Conservation (phyloP, 257 asterid species). For the Penstemon davidsonii region DNA sequence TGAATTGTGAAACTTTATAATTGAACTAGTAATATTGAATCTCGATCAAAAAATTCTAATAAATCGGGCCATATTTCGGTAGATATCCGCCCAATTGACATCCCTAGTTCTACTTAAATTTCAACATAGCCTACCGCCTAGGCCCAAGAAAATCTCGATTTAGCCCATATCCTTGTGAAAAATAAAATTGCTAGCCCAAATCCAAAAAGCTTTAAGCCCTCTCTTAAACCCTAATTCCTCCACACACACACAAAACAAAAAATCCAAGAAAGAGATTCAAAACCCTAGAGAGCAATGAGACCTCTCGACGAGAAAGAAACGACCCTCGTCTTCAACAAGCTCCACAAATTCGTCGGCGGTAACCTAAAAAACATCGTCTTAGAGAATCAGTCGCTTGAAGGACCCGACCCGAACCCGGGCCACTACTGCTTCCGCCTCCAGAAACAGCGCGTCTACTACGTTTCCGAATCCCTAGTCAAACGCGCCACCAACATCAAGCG, state of each 20-base stretch:
- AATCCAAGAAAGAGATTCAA: neutral
- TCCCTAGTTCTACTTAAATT: too few species aligned
- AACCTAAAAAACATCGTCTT: slow-evolving; percentile 70
- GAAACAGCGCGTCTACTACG: slow-evolving; percentile 74
- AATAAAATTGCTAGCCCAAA: too few species aligned
- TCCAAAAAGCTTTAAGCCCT: too few species aligned
- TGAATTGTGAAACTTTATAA: too few species aligned
- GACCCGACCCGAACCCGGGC: slow-evolving; percentile 68
- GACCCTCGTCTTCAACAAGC: slow-evolving; percentile 74
- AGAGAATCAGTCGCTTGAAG: slow-evolving; percentile 80
- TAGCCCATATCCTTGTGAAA: too few species aligned
- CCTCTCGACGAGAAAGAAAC: slow-evolving; percentile 88
- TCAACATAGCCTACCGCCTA: too few species aligned
- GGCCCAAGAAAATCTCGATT: too few species aligned
- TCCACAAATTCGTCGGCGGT: slow-evolving; percentile 82
- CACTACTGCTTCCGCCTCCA: slow-evolving; percentile 92
- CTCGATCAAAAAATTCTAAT: too few species aligned
- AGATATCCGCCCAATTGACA: too few species aligned
- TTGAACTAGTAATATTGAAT: too few species aligned
- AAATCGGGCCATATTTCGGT: too few species aligned
- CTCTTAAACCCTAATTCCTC: too few species aligned
- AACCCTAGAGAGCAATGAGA: slow-evolving; percentile 48
- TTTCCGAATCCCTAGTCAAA: slow-evolving; percentile 75
- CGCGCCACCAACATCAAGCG: slow-evolving; percentile 91
- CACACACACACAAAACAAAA: neutral